Conservation (phyloP, 345 rosid species). For the Rhodamnia argentea region DNA sequence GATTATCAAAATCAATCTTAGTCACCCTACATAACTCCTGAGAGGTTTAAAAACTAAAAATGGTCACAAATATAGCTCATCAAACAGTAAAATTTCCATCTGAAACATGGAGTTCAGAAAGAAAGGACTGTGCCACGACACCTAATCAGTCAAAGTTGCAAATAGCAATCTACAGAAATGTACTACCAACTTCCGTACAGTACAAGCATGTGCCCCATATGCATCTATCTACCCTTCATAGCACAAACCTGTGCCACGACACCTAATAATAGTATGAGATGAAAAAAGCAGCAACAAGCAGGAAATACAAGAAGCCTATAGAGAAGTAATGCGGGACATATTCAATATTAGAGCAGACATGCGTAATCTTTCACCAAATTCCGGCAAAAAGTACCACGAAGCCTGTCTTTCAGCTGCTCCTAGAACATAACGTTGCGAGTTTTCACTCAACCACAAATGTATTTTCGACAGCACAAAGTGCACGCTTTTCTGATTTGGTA, state of each 20-base stretch:
- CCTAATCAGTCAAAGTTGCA: not conserved
- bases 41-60: not conserved
- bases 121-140: not conserved
- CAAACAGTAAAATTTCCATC: not conserved
- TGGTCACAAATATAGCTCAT: not conserved
- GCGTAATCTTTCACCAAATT: not conserved
- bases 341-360: not conserved
- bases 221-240: not conserved
- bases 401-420: not conserved
- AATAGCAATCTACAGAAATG: not conserved
- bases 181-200: not conserved
- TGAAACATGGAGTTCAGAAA: not conserved
- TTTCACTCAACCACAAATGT: not conserved
- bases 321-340: not conserved
- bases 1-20: not conserved
- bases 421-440: not conserved
- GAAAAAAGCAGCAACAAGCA: not conserved
- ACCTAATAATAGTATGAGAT: not conserved
- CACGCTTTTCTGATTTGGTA: not conserved
- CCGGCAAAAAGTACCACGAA: not conserved
- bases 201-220: not conserved
- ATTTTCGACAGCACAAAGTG: not conserved
- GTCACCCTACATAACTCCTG: not conserved
- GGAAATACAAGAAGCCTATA: not conserved
- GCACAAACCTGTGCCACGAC: not conserved